A percentile compares a stretch with the other conserved stretches of the same genome.
These are phyloP conservation scores for Sindora glabra DNA, from an alignment of 306 rosid genomes.

Conservation along the genomic window DNA sequence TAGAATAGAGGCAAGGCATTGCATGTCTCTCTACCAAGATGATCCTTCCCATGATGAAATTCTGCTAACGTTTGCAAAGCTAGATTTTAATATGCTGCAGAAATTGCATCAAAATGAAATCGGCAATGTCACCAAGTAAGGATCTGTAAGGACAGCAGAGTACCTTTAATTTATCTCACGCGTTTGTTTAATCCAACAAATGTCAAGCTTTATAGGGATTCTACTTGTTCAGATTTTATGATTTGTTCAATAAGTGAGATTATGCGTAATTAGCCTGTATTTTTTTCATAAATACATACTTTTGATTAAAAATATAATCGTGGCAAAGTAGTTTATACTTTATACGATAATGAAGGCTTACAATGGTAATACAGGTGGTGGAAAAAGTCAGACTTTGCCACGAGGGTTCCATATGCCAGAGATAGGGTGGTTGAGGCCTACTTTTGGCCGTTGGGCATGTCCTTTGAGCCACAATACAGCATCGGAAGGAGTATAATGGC, in stretches of 20 bases:
- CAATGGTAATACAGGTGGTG: constrained; percentile 34
- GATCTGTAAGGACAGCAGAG: too few species aligned
- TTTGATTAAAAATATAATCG: neutral
- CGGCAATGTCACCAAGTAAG: neutral
- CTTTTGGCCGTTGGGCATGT: constrained; percentile 1
- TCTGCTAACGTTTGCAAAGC: constrained; percentile 14
- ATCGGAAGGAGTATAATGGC: constrained; percentile 8
- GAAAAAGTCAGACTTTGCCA: constrained; percentile 17
- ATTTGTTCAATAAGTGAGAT: too few species aligned
- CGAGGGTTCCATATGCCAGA: constrained; percentile 21
- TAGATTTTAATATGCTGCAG: constrained; percentile 20
- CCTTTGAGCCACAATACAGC: constrained; percentile 15
- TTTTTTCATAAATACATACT: too few species aligned
- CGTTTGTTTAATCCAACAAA: too few species aligned
- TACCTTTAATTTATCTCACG: too few species aligned
- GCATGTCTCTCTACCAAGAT: neutral
- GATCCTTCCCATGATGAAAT: neutral
- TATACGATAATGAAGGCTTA: neutral
- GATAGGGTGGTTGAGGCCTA: constrained; percentile 28
- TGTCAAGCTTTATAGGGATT: too few species aligned
- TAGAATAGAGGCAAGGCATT: neutral
- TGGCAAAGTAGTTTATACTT: too few species aligned
- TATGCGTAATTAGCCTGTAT: too few species aligned
- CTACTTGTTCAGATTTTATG: too few species aligned
- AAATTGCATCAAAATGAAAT: constrained; percentile 1